Base-by-base conservation (phyloP, 176 grass and related monocot genomes). In the sorghum (Sorghum bicolor) region DNA sequence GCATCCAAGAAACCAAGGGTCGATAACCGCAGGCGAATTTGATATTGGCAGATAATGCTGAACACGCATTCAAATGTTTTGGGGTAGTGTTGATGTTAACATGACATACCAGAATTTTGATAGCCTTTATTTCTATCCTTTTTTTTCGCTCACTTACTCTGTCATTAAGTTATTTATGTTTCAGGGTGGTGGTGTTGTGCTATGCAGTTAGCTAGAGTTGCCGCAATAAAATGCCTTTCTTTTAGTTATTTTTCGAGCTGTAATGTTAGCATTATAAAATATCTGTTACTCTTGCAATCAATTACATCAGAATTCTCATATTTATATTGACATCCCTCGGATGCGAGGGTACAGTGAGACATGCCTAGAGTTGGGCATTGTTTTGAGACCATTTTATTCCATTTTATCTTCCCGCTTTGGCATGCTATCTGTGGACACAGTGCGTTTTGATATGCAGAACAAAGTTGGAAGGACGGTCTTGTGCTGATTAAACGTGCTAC, bases 1-100 rank as follows among this genome's bases (percentile, higher is more conserved):
- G 28, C 96, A 81, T 83, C 89, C 16, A 99, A 94, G 86, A 99
- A 91, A 90, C 48, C 85, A 75, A 89, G 83, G 83, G 81, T 90
- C 0, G 87, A 96, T 63, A 90, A 86, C 70, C 82, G 96, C 62
- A 86, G 93, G 66, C 85, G 91, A 65, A 99, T 99, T 67, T 95
- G 89, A 98, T 82, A 25, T 16, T 52, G 9, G 19, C 45, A 34
- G 39, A 48, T 81, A 8, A 39, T 10, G 62, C 26, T 15, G 65
- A 77, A 12, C 53, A 44, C 41, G 0, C 11, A 20, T 8, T 10
- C 40, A 61, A 61, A 67, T 61, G 19, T 34, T 52, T 17, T 53
- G 41, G 17, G 0, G 3, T 38, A 15, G 28, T 55, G 52, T 20
- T 58, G 55, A 10, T 25, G 11, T 64, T 63, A 16, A 10, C 13